Base-by-base conservation (phyloP, 1,284 basidiomycete genomes). In the Pseudozyma pruni region DNA sequence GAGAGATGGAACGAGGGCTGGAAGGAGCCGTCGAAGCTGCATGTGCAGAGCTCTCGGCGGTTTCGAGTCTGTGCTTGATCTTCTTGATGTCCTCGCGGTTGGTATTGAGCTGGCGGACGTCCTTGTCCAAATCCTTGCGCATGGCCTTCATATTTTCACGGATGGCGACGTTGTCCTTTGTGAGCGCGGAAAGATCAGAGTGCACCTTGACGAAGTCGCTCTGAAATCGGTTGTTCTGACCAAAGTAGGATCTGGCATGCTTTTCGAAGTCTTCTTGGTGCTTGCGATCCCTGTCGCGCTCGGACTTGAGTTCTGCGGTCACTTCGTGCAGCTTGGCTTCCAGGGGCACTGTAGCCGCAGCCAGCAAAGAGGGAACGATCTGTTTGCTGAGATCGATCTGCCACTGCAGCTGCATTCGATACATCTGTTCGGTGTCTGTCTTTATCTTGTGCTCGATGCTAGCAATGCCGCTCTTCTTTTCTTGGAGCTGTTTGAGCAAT, bases 101-200 rank as follows among this genome's bases (percentile, higher is more conserved):
- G 41, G 61, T 46, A 13, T 5, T 29, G 50, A 68, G 56, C 25
- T 61, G 49, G 5, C 6, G 8, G n/a, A 62, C 58, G 50, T 68
- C 64, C 31, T 57, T 56, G 50, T 68, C 50, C 38, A 68, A 8
- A 20, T 62, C 54, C 37, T 40, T 46, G 37, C 53, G 42, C 3
- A 60, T 16, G 19, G 42, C 34, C 4, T 13, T 20, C 32, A 46
- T 8, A 1, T 54, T 27, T 17, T 47, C 25, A 23, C 39, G 50
- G 20, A 64, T 25, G 20, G 37, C 50, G n/a, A 53, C 46, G 27
- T 27, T 22, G 25, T 56, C 48, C 14, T 51, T 60, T 29, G 25
- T 43, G 31, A 31, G 44, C 33, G 44, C 33, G 1, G 42, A 39
- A 14, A 51, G 9, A 13, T 66, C 55, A 22, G 17, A n/a, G n/a